Base-by-base conservation (phyloP, 2,329 filamentous ascomycete species). In the Penicillium sp. region DNA sequence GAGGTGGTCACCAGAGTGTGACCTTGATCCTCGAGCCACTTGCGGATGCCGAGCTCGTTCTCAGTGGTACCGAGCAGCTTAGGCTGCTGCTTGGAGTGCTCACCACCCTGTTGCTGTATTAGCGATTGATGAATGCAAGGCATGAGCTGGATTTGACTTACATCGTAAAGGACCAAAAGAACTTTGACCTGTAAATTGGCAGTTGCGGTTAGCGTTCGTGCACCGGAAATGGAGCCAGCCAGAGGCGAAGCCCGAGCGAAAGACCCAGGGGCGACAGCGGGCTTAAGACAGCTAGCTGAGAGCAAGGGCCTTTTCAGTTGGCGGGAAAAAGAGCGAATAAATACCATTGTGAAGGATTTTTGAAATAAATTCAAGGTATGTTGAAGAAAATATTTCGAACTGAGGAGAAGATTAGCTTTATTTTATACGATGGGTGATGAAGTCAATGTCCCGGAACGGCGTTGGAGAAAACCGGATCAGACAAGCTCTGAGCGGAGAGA, bases 1-100 rank as follows among this genome's bases (percentile, higher is more conserved):
- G 91, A 95, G 59, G 93, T 99, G 65, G 93, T 99, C 63, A 99
- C 82, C 55, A 99, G 83, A 57, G 89, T 95, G 83, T 99, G 93
- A 66, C 93, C 93, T 73, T 95, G 86, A 55, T 92, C 88, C 80
- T 97, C 93, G 63, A 99, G 86, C 92, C 93, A 99, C 77, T 95
- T 91, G 70, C 93, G 84, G 70, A 99, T 80, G 64, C 93, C 93
- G 55, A 99, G 89, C 81, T 99, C 93, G 75, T 97, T 97, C 81
- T 99, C 89, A 41, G 90, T 96, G 57, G 93, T 95, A 67, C 93
- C 93, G 66, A 96, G 84, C 64, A 99, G 82, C 66, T 82, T 82
- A 58, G 91, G 90, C 72, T 95, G 89, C 69, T 96, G 81, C 75
- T 87, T 77, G 77, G 91, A 90, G 79, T 95, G 89, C 77, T 89